phyloP scores from a whole-genome alignment of 2,329 filamentous ascomycete species.

The Seiridium cupressi region DNA sequence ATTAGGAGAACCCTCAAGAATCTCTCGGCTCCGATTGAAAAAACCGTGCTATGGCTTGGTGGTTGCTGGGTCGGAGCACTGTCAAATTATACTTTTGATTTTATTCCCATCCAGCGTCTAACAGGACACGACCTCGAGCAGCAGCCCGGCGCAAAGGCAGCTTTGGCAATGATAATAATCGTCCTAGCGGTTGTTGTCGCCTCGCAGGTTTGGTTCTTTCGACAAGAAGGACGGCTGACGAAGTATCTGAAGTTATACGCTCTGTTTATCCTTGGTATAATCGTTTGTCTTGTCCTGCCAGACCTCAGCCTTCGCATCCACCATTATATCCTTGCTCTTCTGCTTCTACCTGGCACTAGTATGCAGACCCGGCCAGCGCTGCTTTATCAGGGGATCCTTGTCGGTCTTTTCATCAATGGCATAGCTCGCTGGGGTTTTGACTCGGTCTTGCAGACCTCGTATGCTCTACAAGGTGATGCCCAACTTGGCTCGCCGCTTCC shows the following conservation, averaged over 20 bases:
- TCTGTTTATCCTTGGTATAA: slow-evolving; percentile 63
- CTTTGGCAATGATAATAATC: slow-evolving; percentile 75
- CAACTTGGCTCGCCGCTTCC: slow-evolving; percentile 63
- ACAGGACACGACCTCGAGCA: slow-evolving; percentile 84
- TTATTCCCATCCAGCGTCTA: slow-evolving; percentile 90
- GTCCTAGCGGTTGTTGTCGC: slow-evolving; percentile 66
- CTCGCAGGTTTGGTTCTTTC: slow-evolving; percentile 81
- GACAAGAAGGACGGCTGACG: slow-evolving; percentile 77
- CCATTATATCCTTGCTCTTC: slow-evolving; percentile 86
- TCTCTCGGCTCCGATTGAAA: slow-evolving; percentile 82
- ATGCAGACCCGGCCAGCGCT: slow-evolving; percentile 84
- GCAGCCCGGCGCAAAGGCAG: slow-evolving; percentile 84
- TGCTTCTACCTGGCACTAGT: slow-evolving; percentile 83
- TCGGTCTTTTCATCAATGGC: slow-evolving; percentile 93
- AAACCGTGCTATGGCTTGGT: slow-evolving; percentile 86
- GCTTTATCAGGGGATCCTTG: slow-evolving; percentile 82
- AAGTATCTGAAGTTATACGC: slow-evolving; percentile 77
- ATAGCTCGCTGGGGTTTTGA: slow-evolving; percentile 94
- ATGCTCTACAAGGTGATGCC: slow-evolving; percentile 67
- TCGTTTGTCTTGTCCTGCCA: slow-evolving; percentile 71
- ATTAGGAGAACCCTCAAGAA: slow-evolving; percentile 68
- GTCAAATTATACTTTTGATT: slow-evolving; percentile 92
- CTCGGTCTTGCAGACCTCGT: slow-evolving; percentile 79
- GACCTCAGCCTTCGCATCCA: slow-evolving; percentile 80
- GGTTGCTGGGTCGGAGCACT: slow-evolving; percentile 87